These are phyloP conservation scores for Scleroderma bovista DNA, from an alignment of 768 basidiomycete genomes.

Conservation along the genomic window DNA sequence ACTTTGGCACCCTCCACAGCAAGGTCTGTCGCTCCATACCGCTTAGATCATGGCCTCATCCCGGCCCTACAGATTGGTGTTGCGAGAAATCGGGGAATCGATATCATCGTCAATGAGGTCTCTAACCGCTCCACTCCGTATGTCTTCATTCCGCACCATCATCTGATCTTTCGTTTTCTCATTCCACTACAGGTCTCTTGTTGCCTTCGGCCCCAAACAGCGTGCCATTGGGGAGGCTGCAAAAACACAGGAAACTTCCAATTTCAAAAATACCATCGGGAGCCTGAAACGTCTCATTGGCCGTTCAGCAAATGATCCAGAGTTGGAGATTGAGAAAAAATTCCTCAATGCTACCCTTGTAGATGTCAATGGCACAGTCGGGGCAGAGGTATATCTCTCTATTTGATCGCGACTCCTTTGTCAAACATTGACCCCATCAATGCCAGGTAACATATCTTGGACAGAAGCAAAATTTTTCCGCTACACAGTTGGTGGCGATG, in stretches of 20 bases:
- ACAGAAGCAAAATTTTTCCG: slow-evolving; percentile 72
- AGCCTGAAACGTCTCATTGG: slow-evolving; percentile 89
- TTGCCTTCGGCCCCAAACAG: slow-evolving; percentile 90
- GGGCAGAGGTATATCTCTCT: slow-evolving; percentile 58
- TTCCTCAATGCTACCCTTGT: slow-evolving; percentile 85
- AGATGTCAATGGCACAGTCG: slow-evolving; percentile 79
- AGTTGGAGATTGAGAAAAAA: slow-evolving; percentile 84
- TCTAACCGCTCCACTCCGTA: slow-evolving; percentile 96
- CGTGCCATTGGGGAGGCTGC: slow-evolving; percentile 91
- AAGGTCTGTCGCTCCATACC: slow-evolving; percentile 47
- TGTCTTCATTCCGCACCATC: slow-evolving; percentile 30
- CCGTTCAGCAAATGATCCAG: slow-evolving; percentile 71
- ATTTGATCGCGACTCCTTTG: slow-evolving; percentile 4
- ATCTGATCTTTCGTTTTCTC: slow-evolving; percentile 2
- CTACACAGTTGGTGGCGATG: slow-evolving; percentile 87
- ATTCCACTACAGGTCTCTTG: slow-evolving; percentile 66
- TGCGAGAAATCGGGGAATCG: slow-evolving; percentile 92
- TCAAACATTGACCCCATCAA: slow-evolving; percentile 7
- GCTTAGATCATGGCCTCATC: slow-evolving; percentile 4
- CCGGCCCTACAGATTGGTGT: slow-evolving; percentile 72
- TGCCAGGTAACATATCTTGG: slow-evolving; percentile 83
- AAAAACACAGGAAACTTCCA: slow-evolving; percentile 96
- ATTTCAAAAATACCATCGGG: slow-evolving; percentile 97
- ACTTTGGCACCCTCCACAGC: slow-evolving; percentile 86
- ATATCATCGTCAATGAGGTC: slow-evolving; percentile 97